These are phyloP conservation scores for Globisporangium emineosum DNA, from an alignment of 352 stramenopile species.

Conservation along the genomic window DNA sequence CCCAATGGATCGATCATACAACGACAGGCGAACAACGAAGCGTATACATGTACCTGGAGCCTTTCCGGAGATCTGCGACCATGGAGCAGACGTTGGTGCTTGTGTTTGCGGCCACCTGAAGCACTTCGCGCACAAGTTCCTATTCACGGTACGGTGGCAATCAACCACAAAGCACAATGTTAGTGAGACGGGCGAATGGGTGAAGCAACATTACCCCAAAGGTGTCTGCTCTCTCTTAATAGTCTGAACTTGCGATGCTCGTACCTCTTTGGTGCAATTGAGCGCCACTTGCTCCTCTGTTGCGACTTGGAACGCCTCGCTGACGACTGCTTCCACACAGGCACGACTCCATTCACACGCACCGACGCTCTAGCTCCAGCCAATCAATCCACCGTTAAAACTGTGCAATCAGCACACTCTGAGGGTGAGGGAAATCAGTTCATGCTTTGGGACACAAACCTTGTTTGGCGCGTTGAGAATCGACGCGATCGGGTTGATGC, in stretches of 20 bases:
- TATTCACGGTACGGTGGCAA: constrained; percentile 13
- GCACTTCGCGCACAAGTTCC: constrained; percentile 54
- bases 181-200: not conserved
- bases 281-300: constrained; percentile 41
- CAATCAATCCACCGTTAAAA: not conserved
- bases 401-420: not conserved
- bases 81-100: constrained; percentile 73
- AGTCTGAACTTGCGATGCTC: not conserved
- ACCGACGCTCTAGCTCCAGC: constrained; percentile 30
- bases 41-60: constrained; percentile 32
- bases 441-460: constrained; percentile 11
- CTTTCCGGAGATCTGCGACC: constrained; percentile 60
- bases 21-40: not conserved
- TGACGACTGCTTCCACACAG: constrained; percentile 51
- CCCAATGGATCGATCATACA: not conserved
- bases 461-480: constrained; percentile 56
- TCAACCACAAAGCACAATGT: not conserved
- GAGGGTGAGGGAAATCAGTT: no score
- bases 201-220: no score
- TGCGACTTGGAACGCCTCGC: constrained; percentile 53
- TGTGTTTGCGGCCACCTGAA: constrained; percentile 49
- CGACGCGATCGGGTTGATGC: constrained; percentile 71
- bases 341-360: constrained; percentile 38
- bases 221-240: not conserved
- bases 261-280: constrained; percentile 34